These are phyloP conservation scores for Calendula officinalis DNA, from an alignment of 129 eudicot genomes.

Conservation along the genomic window DNA sequence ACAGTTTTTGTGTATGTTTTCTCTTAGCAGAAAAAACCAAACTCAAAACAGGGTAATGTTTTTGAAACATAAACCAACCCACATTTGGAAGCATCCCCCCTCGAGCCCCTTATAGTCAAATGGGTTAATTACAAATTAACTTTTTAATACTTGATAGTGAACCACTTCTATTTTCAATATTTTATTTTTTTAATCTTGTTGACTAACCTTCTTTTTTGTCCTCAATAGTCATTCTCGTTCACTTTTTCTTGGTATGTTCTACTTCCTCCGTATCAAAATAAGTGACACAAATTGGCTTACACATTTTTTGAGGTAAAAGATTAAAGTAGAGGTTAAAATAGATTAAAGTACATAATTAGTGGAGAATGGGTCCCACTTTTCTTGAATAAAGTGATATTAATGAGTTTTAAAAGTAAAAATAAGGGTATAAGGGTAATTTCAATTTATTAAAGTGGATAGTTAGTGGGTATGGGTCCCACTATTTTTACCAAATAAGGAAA, in stretches of 20 bases:
- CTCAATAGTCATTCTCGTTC: slow-evolving; percentile 2
- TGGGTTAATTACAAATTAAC: slow-evolving; percentile 6
- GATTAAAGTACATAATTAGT: too few relatives aligned
- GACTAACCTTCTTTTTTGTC: slow-evolving; percentile 31
- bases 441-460: too few relatives aligned
- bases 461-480: too few relatives aligned
- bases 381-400: too few relatives aligned
- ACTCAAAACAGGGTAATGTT: slow-evolving; percentile 27
- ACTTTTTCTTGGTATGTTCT: slow-evolving; percentile 6
- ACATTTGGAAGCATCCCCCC: slow-evolving; percentile 55
- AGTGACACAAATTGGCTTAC: too few relatives aligned
- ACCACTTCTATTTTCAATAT: slow-evolving; percentile 17
- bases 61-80: slow-evolving; percentile 28
- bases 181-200: slow-evolving; percentile 8
- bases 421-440: too few relatives aligned
- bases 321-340: too few relatives aligned
- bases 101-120: slow-evolving; percentile 75
- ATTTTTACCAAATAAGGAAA: too few relatives aligned
- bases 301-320: too few relatives aligned
- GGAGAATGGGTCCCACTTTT: too few relatives aligned
- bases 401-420: too few relatives aligned
- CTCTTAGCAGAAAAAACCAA: slow-evolving; percentile 24
- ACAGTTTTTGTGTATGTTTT: slow-evolving; percentile 14
- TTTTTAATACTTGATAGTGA: slow-evolving; percentile 15
- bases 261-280: too few relatives aligned